Evolutionary conservation across 73 alveolate species (phyloP).

Genomic region (Urostyla sp.): DNA sequence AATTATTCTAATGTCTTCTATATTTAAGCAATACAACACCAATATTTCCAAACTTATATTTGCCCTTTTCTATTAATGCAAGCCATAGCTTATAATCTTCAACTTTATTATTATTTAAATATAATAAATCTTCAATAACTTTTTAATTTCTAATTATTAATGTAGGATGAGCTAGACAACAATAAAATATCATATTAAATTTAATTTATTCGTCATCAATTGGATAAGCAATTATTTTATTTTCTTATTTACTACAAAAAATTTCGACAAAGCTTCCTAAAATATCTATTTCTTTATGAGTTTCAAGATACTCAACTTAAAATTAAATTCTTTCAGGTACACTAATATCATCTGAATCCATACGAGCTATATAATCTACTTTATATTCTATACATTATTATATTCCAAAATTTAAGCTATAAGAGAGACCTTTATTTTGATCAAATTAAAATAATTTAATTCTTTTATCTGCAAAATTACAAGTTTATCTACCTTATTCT

Average conservation of each 20-base stretch:
- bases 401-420: slow-evolving; percentile 59
- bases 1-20: slow-evolving; percentile 38
- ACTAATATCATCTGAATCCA: slow-evolving; percentile 76
- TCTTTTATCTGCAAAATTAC: not conserved
- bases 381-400: slow-evolving; percentile 26
- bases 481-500: too few species aligned
- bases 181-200: slow-evolving; percentile 67
- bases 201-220: slow-evolving; percentile 34
- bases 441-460: not conserved
- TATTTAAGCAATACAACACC: slow-evolving; percentile 23
- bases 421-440: slow-evolving; percentile 56
- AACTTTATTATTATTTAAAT: not conserved
- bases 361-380: slow-evolving; percentile 46
- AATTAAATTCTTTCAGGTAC: slow-evolving; percentile 54
- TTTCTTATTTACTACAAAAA: slow-evolving; percentile 36
- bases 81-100: slow-evolving; percentile 65
- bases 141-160: slow-evolving; percentile 45
- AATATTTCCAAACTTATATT: slow-evolving; percentile 3
- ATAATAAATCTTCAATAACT: not conserved
- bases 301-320: slow-evolving; percentile 45
- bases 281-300: slow-evolving; percentile 44
- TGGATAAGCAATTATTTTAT: slow-evolving; percentile 7
- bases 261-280: slow-evolving; percentile 59
- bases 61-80: not conserved
- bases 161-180: slow-evolving; percentile 75